Conservation (phyloP, 2,329 filamentous ascomycete species). For the Trichoderma cornu-damae region DNA sequence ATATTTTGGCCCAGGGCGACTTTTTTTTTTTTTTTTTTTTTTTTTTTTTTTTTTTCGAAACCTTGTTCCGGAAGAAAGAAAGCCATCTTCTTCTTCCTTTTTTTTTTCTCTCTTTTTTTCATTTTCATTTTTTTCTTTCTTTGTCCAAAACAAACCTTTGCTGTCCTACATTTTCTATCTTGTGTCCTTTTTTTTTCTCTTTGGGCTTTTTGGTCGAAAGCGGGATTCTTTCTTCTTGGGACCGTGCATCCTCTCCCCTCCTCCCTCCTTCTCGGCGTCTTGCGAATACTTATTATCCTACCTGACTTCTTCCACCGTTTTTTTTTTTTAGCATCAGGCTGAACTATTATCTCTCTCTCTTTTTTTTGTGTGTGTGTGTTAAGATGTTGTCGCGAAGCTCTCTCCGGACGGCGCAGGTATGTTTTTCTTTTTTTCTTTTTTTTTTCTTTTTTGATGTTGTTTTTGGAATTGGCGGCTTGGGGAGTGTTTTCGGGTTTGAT, state of each 20-base stretch:
- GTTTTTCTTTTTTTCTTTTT: constrained; percentile 26
- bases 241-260: too few species aligned
- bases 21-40: neutral
- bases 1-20: neutral
- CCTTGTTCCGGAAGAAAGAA: neutral
- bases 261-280: too few species aligned
- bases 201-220: neutral
- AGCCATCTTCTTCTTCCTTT: neutral
- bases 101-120: neutral
- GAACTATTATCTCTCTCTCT: neutral
- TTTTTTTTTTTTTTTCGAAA: neutral
- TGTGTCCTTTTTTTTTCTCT: constrained; percentile 4
- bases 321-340: neutral
- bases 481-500: neutral
- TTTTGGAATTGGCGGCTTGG: neutral
- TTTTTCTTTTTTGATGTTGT: constrained; percentile 4
- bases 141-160: too few species aligned
- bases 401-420: constrained; percentile 53
- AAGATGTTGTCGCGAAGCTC: constrained; percentile 58
- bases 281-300: neutral
- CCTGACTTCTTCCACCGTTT: too few species aligned
- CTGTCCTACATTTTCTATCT: neutral
- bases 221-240: neutral
- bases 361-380: too few species aligned
- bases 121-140: neutral